phyloP scores from a whole-genome alignment of 2,329 filamentous ascomycete species.

The Calcarisporium arbuscula region DNA sequence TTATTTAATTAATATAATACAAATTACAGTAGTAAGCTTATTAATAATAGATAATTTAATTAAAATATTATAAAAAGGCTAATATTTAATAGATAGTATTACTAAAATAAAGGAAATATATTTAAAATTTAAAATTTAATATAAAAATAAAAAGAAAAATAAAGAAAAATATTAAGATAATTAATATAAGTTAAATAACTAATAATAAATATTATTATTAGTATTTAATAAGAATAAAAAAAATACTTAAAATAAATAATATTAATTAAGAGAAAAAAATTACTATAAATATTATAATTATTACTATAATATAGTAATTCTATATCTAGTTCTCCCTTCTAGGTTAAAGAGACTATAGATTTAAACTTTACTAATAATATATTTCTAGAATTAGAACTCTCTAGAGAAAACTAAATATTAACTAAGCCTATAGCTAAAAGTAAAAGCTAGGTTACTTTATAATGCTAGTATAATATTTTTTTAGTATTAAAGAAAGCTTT shows the following conservation, averaged over 20 bases:
- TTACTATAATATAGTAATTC: too few relatives aligned
- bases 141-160: slow-evolving; percentile 1
- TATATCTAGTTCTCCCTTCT: too few relatives aligned
- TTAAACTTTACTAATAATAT: too few relatives aligned
- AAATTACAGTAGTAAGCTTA: too few relatives aligned
- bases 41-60: background rate
- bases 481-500: too few relatives aligned
- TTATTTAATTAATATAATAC: too few relatives aligned
- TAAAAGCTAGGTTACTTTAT: too few relatives aligned
- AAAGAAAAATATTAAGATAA: slow-evolving; percentile 11
- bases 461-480: too few relatives aligned
- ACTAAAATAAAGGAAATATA: slow-evolving; percentile 4
- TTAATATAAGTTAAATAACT: background rate
- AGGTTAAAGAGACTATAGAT: too few relatives aligned
- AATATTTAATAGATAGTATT: slow-evolving; percentile 5
- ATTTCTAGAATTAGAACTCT: too few relatives aligned
- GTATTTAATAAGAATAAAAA: background rate
- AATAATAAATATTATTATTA: background rate
- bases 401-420: too few relatives aligned
- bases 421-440: too few relatives aligned
- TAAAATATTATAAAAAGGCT: background rate
- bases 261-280: background rate
- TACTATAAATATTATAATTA: background rate
- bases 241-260: background rate
- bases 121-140: slow-evolving; percentile 5